Conservation (phyloP, 305 asterid species). For the Ajuga reptans region DNA sequence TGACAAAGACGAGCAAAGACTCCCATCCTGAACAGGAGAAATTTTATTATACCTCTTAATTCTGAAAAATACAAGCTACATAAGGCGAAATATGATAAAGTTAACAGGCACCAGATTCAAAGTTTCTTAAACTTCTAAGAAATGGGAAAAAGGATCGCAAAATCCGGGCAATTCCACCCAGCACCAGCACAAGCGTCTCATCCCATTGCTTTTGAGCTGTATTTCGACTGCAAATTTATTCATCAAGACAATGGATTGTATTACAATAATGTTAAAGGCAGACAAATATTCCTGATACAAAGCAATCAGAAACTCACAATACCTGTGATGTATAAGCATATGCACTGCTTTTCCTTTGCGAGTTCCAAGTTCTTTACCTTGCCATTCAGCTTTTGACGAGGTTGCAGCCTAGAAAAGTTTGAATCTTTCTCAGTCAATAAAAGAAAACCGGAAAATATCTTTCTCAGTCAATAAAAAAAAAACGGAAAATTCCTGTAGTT, state of each 20-base stretch:
- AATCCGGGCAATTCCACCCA: conserved; percentile 88
- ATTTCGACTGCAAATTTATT: conserved; percentile 66
- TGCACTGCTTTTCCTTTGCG: conserved; percentile 96
- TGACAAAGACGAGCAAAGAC: conserved; percentile 64
- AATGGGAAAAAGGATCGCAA: conserved; percentile 80
- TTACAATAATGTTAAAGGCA: conserved; percentile 15
- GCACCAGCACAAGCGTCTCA: conserved; percentile 94
- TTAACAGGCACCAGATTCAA: conserved; percentile 60
- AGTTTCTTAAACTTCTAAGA: conserved; percentile 60
- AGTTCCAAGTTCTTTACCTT: conserved; percentile 97
- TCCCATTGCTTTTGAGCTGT: conserved; percentile 99
- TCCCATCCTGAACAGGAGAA: conserved; percentile 70
- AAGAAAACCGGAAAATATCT: conserved; percentile 15
- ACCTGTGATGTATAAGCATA: conserved; percentile 99
- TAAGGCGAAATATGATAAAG: background rate
- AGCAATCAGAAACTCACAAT: conserved; percentile 19
- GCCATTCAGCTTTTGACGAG: conserved; percentile 96
- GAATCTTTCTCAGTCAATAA: conserved; percentile 26
- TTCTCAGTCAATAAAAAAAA: conserved; percentile 26
- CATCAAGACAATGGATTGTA: conserved; percentile 12
- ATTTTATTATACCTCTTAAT: background rate
- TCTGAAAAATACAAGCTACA: background rate
- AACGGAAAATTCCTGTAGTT: conserved; percentile 7
- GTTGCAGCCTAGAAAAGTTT: conserved; percentile 69
- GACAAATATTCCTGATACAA: background rate